Base-by-base conservation (phyloP, 257 asterid species). In the Solanum corneliomulleri region DNA sequence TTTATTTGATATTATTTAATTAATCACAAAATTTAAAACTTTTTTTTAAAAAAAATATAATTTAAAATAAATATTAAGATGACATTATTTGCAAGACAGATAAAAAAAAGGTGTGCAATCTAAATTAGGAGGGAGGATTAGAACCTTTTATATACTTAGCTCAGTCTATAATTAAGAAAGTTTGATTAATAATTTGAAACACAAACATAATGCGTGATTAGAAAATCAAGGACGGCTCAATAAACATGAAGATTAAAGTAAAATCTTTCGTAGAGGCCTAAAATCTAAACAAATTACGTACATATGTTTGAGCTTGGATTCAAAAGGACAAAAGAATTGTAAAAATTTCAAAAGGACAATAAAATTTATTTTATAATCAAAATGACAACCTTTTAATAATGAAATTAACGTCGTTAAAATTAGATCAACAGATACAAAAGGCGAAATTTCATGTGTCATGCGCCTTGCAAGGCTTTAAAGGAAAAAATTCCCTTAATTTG, bases 321-420 rank as follows among this genome's bases (percentile, higher is more conserved):
- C 0, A 16, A 52, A 52, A 52, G 62, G 10, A 9, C 5, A 52
- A 16, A 6, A 6, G 1, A 6, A 0, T 52, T 52, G 0, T 2
- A 52, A 52, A 52, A 52, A 52, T 2, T 52, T 3, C 23, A 2
- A 52, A 52, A 52, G 4, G 10, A 52, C 10, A 6, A 16, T 52
- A 52, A 52, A 52, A 52, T 52, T 52, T 3, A 52, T 52, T 5
- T 52, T 16, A 52, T 1, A 52, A 16, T 0, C 21, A 6, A 52
- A 52, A 2, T 1, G 9, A 2, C 4, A 52, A 52, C 10, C 6
- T 16, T 52, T 2, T 16, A 52, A 52, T 0, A 0, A 52, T 52
- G 2, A 3, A 52, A 52, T 0, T 16, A 52, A 16, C 2, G 23
- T 52, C 0, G 23, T 52, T 52, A 9, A 52, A 52, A 16, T 16